phyloP scores from a whole-genome alignment of 2,329 filamentous ascomycete species.

The Xylariales sp. region DNA sequence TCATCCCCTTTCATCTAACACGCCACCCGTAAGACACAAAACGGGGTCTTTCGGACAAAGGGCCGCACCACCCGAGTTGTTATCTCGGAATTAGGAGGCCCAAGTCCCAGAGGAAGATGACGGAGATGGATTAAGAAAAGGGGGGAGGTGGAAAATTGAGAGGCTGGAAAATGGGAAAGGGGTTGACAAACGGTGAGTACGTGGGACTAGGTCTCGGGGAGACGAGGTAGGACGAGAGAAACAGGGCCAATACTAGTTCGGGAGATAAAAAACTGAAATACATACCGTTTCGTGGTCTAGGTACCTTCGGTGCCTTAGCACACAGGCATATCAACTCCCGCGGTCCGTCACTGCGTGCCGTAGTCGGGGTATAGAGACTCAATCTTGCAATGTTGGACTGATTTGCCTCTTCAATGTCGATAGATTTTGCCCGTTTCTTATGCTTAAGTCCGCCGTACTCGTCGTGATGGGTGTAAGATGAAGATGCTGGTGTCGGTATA shows the following conservation, averaged over 20 bases:
- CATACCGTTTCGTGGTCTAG: conserved; percentile 69
- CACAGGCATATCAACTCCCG: conserved; percentile 66
- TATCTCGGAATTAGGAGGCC: conserved; percentile 43
- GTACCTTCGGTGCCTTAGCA: conserved; percentile 67
- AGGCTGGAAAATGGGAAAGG: conserved; percentile 33
- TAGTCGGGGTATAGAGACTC: conserved; percentile 52
- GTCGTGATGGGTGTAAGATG: conserved; percentile 27
- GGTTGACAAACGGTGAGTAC: conserved; percentile 29
- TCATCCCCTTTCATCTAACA: conserved; percentile 44
- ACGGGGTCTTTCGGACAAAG: conserved; percentile 44
- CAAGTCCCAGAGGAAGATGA: conserved; percentile 2
- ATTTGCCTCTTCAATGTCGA: conserved; percentile 59
- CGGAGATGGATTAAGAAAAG: conserved; percentile 4
- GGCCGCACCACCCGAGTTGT: conserved; percentile 41
- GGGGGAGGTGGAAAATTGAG: conserved; percentile 8
- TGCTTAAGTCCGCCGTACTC: conserved; percentile 24
- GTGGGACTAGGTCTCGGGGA: conserved; percentile 33
- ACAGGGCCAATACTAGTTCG: conserved; percentile 29
- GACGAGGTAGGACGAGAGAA: conserved; percentile 26
- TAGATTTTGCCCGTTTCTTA: conserved; percentile 61
- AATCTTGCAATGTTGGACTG: conserved; percentile 51
- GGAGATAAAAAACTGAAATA: conserved; percentile 30
- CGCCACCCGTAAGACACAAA: conserved; percentile 41
- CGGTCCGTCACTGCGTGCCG: conserved; percentile 41
- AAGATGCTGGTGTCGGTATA: conserved; percentile 27